Evolutionary conservation across 169 alveolate genomes (phyloP), one percentile per base, ranked within the genome.

Genomic region (Cryptosporidium tyzzeri): DNA sequence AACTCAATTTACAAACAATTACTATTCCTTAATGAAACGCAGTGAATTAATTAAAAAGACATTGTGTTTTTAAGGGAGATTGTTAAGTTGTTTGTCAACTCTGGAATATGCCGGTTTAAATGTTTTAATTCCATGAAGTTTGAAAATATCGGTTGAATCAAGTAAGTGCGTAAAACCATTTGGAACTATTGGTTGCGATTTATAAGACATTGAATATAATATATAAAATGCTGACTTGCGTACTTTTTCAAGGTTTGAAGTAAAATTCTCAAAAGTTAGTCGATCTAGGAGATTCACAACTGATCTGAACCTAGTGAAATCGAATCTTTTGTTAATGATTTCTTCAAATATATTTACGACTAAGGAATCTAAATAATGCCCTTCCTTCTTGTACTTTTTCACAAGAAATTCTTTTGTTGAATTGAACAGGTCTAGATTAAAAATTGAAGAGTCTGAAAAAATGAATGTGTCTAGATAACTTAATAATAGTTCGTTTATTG

Each of bases 251-350:
- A 73, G 31, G 23, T 53, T 53, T 18, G 16, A 31, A 0, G 6
- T 29, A n/a, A 73, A 51, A 35, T 23, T 6, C 0, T 5, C 23
- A 59, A 73, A 73, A 9, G 68, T 73, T 1, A 73, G 39, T 5
- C n/a, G 44, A 3, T 33, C 14, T n/a, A 73, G 55, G 12, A 73
- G 37, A n/a, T 16, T 31, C 2, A 18, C 33, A 21, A 35, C 37
- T 14, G 59, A 53, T 23, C 86, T 73, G 35, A 23, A 73, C 58
- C 35, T 73, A 10, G 21, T 21, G 31, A 73, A 73, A n/a, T 51
- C 70, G 26, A 33, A 55, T 55, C 86, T 73, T 14, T 37, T 23
- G 41, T 73, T 73, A 0, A 31, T 9, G 3, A 73, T 73, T 59
- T 73, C 86, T 1, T 55, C 51, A 21, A 53, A 51, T 23, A 73